Evolutionary conservation across 805 yeast genomes (phyloP).

Genomic region (Starmerella tilneyi): DNA sequence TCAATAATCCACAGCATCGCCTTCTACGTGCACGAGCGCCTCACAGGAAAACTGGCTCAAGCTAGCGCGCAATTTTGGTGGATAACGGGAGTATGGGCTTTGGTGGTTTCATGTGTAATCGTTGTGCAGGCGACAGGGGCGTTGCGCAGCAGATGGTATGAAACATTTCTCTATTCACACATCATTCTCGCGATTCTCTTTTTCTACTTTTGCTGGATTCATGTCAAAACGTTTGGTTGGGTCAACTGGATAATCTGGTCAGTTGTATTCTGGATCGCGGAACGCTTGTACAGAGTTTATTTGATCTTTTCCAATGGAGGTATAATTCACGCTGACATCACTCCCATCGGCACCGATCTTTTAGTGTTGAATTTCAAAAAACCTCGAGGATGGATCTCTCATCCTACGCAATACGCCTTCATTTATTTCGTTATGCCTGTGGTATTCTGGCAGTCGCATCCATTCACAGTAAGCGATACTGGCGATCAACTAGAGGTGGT

Average conservation of each 20-base stretch:
- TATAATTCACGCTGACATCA: conserved; percentile 2
- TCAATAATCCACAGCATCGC: conserved; percentile 15
- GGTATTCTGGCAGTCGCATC: conserved; percentile 63
- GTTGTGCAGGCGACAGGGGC: conserved; percentile 10
- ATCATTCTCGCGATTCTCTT: conserved; percentile 15
- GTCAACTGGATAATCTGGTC: conserved; percentile 14
- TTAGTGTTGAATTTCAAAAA: conserved; percentile 6
- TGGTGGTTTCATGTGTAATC: conserved; percentile 2
- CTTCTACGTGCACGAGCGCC: conserved; percentile 7
- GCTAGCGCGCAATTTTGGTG: conserved; percentile 11
- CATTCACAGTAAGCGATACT: conserved; percentile 42
- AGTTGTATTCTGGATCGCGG: conserved; percentile 10
- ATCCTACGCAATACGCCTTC: conserved; percentile 18
- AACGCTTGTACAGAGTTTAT: conserved; percentile 8
- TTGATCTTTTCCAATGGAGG: conserved; percentile 7
- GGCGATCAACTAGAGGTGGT: conserved; percentile 10
- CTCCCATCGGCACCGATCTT: background rate
- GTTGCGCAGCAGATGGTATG: conserved; percentile 14
- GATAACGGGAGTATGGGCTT: conserved; percentile 13
- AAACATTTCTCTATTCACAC: conserved; percentile 16
- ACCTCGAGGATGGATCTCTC: conserved; percentile 12
- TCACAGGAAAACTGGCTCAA: background rate
- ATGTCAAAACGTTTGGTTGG: conserved; percentile 19
- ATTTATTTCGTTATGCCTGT: conserved; percentile 34
- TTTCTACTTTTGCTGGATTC: conserved; percentile 16